Evolutionary conservation across 2,329 filamentous ascomycete species (phyloP), one percentile per base, ranked within the genome.

Genomic region (Fusarium decemcellulare): DNA sequence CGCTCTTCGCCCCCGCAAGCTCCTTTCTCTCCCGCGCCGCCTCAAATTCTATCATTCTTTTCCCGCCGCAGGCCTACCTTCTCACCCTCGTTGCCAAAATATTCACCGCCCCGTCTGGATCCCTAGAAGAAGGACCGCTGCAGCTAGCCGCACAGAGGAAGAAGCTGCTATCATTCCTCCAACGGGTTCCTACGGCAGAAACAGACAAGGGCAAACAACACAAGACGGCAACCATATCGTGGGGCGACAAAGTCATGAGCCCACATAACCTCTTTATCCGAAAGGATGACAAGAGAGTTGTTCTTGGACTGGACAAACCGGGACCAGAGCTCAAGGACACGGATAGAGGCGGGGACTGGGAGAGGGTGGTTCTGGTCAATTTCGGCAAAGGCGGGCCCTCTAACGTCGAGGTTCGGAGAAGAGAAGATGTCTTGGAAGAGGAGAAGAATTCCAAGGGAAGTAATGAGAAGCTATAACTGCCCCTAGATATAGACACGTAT

Each of bases 41-140:
- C 3, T 78, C 78, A 4, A 90, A 90, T 30, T 86, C 92, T 40
- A 90, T 98, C 64, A 92, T 97, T 61, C 82, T 99, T 6, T 98
- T 97, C 76, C 96, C 96, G 5, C 96, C 96, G 0, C 96, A 98
- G 76, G 92, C 91, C 76, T 94, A 92, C 79, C 86, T 96, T 5
- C 84, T 94, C 11, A 81, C 85, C 36, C 80, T 92, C 0, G 79
- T 93, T 2, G 78, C 86, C 1, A 81, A 80, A 2, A 88, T 90
- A 70, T 80, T 92, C 15, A 77, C 76, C 5, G 79, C 81, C 6
- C 73, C 74, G 1, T 60, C 69, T 30, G 73, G 67, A 15, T 74
- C 76, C 0, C 77, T 75, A 0, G 68, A 73, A 9, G 69, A 72
- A 15, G 74, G 72, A 2, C 63, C 74, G 1, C 60, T 68, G 18